phyloP scores from a whole-genome alignment of 2,329 filamentous ascomycete species.

The Boeremia exigua region DNA sequence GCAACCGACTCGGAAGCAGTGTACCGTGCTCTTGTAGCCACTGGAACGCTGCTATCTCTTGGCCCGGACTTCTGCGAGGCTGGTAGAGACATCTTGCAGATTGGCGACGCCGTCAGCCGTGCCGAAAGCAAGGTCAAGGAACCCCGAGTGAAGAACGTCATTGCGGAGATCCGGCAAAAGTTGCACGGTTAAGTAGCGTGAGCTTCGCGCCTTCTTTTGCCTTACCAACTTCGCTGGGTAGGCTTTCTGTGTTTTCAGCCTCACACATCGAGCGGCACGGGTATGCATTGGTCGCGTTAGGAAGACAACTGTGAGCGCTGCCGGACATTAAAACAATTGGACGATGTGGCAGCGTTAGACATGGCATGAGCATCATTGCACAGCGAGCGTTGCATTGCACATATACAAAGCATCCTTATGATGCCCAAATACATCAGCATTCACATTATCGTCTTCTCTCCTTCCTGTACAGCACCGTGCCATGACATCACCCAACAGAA shows the following conservation, averaged over 20 bases:
- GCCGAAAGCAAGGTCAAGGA: constrained; percentile 63
- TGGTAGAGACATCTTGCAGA: constrained; percentile 63
- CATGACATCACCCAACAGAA: no score
- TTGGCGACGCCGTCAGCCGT: constrained; percentile 55
- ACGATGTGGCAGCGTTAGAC: not conserved
- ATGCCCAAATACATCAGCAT: not conserved
- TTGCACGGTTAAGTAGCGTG: constrained; percentile 36
- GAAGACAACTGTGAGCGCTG: not conserved
- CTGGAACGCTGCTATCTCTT: constrained; percentile 76
- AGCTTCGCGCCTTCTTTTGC: not conserved
- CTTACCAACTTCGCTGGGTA: not conserved
- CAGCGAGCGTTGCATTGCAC: constrained; percentile 3
- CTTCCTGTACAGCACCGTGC: no score
- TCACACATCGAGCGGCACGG: not conserved
- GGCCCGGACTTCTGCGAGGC: constrained; percentile 65
- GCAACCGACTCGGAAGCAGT: constrained; percentile 81
- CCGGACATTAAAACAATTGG: not conserved
- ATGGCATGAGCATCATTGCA: constrained; percentile 5
- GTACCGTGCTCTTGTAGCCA: constrained; percentile 80
- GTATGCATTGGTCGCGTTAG: not conserved
- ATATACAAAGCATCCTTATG: not conserved
- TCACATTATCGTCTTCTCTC: no score
- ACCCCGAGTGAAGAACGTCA: constrained; percentile 65
- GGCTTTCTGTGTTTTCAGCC: not conserved
- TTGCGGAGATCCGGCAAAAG: constrained; percentile 64